A percentile compares a stretch with the other conserved stretches of the same genome.
These are phyloP conservation scores for Porphyridium purpureum DNA, from an alignment of 23 red algal species.

Conservation along the genomic window DNA sequence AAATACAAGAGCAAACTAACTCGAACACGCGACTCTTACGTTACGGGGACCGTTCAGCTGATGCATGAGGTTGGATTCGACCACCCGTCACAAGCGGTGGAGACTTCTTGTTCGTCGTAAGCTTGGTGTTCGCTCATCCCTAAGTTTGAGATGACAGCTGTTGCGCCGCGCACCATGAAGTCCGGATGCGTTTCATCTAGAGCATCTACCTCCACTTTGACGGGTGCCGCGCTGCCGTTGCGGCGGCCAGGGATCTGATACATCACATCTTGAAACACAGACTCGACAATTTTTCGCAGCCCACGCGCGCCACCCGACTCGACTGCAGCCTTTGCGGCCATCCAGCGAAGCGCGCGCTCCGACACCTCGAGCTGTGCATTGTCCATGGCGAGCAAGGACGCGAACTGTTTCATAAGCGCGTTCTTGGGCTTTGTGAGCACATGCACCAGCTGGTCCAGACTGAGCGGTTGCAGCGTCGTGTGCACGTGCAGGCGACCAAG, in stretches of 20 bases:
- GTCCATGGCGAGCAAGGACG: slow-evolving; percentile 64
- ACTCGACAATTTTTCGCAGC: slow-evolving; percentile 73
- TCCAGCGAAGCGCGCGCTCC: slow-evolving; percentile 50
- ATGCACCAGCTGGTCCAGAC: slow-evolving; percentile 56
- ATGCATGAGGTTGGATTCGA: too few species aligned
- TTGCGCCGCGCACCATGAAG: too few species aligned
- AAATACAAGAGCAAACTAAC: too few species aligned
- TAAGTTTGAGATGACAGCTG: too few species aligned
- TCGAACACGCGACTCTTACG: too few species aligned
- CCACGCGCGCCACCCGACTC: slow-evolving; percentile 40
- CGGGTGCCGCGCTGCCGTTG: slow-evolving; percentile 1
- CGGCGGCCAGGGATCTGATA: slow-evolving; percentile 45
- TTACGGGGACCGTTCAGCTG: too few species aligned
- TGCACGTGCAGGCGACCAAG: slow-evolving; percentile 77
- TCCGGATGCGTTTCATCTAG: too few species aligned
- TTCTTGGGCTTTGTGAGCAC: slow-evolving; percentile 89
- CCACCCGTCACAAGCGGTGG: too few species aligned
- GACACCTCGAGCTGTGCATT: slow-evolving; percentile 59
- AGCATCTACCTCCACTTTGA: too few species aligned
- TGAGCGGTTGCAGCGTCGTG: slow-evolving; percentile 57
- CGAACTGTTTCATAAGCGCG: slow-evolving; percentile 80
- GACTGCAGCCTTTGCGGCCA: slow-evolving; percentile 39
- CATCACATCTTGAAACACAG: slow-evolving; percentile 55
- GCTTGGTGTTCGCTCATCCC: too few species aligned
- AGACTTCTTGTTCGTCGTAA: too few species aligned